phyloP scores from a whole-genome alignment of 2,329 filamentous ascomycete genomes.

The Trichoderma sp. region DNA sequence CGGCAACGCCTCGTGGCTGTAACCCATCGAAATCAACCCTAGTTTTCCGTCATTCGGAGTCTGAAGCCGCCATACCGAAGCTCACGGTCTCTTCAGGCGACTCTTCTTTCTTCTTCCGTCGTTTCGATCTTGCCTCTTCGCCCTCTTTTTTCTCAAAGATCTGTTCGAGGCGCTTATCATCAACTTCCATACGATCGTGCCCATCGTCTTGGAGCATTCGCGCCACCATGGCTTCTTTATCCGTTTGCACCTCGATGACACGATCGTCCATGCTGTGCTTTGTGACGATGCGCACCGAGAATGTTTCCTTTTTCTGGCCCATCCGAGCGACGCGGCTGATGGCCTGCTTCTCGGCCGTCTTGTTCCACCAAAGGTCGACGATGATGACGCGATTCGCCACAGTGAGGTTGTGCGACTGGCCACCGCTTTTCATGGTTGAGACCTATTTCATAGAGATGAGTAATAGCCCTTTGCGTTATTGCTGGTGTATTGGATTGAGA shows the following conservation, averaged over 20 bases:
- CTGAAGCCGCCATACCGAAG: neutral
- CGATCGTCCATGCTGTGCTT: neutral
- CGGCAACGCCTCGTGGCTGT: neutral
- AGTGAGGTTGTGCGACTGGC: slow-evolving; percentile 40
- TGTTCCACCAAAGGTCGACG: slow-evolving; percentile 62
- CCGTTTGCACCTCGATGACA: neutral
- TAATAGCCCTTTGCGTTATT: neutral
- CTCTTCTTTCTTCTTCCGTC: neutral
- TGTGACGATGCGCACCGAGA: neutral
- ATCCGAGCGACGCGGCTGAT: slow-evolving; percentile 60
- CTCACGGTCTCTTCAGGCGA: too few species aligned
- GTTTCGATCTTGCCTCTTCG: neutral
- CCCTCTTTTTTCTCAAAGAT: neutral
- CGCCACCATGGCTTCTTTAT: neutral
- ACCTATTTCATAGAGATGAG: neutral
- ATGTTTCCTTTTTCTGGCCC: slow-evolving; percentile 35
- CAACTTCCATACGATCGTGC: neutral
- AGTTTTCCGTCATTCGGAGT: neutral
- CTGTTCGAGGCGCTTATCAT: neutral
- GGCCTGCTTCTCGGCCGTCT: slow-evolving; percentile 59
- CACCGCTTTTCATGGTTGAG: slow-evolving; percentile 33
- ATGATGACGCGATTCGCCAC: slow-evolving; percentile 53
- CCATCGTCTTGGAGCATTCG: neutral
- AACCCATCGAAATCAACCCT: neutral
- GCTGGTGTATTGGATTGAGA: rapidly evolving